phyloP scores from a whole-genome alignment of 2,329 filamentous ascomycete genomes.

The Amylocarpus encephaloides region DNA sequence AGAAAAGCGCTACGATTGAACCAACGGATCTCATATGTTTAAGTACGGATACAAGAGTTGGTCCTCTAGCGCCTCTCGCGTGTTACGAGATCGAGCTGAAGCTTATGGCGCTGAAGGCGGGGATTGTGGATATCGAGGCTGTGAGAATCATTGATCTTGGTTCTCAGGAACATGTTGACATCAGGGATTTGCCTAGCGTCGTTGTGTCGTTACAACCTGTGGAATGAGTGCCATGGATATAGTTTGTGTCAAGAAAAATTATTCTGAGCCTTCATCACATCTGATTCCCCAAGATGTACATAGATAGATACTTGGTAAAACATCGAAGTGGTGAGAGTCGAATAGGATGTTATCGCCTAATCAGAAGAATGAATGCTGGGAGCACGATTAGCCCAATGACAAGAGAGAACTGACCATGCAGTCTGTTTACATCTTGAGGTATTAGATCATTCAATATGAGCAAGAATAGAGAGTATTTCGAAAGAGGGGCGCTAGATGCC shows the following conservation, averaged over 20 bases:
- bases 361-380: no score
- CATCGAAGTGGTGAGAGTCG: no score
- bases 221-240: background rate
- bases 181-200: conserved; percentile 66
- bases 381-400: no score
- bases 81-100: conserved; percentile 69
- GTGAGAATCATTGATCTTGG: conserved; percentile 67
- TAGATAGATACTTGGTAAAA: no score
- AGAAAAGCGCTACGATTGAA: conserved; percentile 58
- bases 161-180: conserved; percentile 71
- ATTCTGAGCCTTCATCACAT: background rate
- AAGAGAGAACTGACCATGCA: no score
- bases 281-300: no score
- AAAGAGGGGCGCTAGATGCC: no score
- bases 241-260: background rate
- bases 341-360: no score
- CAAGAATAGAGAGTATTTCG: no score
- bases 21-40: conserved; percentile 65
- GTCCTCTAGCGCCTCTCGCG: conserved; percentile 63
- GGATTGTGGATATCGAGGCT: conserved; percentile 64
- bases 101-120: conserved; percentile 61
- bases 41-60: conserved; percentile 67
- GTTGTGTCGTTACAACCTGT: conserved; percentile 38
- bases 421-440: no score
- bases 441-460: no score